Base-by-base conservation (phyloP, 371 early-diverging fungal genomes). In the Capniomyces stellatus region DNA sequence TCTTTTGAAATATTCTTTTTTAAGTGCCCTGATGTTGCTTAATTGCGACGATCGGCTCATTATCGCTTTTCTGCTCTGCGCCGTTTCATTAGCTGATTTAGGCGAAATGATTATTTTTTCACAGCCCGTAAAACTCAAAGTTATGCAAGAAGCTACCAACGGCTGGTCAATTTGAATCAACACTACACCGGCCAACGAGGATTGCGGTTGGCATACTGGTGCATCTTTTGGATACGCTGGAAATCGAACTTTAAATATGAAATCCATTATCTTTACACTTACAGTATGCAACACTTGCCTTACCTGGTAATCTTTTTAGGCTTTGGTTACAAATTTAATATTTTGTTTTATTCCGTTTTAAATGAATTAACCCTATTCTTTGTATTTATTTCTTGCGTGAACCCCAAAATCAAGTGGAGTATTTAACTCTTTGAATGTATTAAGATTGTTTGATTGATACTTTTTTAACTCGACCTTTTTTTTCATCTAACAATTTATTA, bases 1-100 rank as follows among this genome's bases (percentile, higher is more conserved):
- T 47, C 59, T 63, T 41, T 60, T 64, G 28, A 64, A 64, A 24
- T 64, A 64, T 31, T 59, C 65, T 30, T 60, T 64, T 42, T 54
- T 64, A 12, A 60, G 29, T 13, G 64, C 42, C 31, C 54, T 35
- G 35, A 35, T 15, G 47, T 22, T 51, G 42, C 49, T 57, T 57
- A 15, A 35, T 49, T 30, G 42, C 21, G 12, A 44, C 47, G 31
- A 46, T 31, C 31, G 46, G 28, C 15, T 39, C 13, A 28, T 13
- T 29, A 42, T 40, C 2, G 41, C n/a, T 13, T 21, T 18, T 12
- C 25, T 24, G 18, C 35, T 44, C 27, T 54, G 15, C 29, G 30
- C 29, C 21, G 31, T 56, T 42, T 24, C 55, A 58, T 62, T 64
- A 35, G 52, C 60, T 6, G 64, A 58, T 8, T 46, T 40, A 19